Base-by-base conservation (phyloP, 176 grass and related monocot species). In the Thalia dealbata region DNA sequence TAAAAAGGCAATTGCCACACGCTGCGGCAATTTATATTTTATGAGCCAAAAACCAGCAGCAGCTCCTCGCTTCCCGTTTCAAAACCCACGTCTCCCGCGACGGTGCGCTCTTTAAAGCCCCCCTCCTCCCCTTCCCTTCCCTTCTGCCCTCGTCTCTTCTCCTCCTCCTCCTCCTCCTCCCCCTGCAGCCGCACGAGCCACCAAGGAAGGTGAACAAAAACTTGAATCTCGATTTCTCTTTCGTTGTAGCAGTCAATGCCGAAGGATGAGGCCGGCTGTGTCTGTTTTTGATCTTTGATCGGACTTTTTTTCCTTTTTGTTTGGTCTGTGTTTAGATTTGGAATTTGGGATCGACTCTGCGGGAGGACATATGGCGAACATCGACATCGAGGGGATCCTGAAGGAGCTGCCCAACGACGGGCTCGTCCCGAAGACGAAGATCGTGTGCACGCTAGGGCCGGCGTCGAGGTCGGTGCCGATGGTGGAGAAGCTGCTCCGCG, bases 401-500 rank as follows among this genome's bases (percentile, higher is more conserved):
- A 80, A 82, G 76, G 84, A 82, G 73, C 68, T 87, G 42, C 81
- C 81, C 10, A 51, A 2, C 72, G 83, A 78, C 46, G 69, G 2
- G 32, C 64, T 52, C 12, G 26, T 82, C 4, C 86, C 92, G 21
- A 91, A 88, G 79, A 96, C 92, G 66, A 96, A 96, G 76, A 90
- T 96, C 43, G 92, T 96, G 64, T 96, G 92, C 92, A 96, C 92
- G 62, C 88, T 96, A 43, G 92, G 92, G 41, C 92, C 92, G 75
- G 82, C 92, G 1, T 96, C 92, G 70, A 84, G 92, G 78, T 44
- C 86, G 26, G 92, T 96, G 50, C 73, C 83, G 74, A 91, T 96
- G 92, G 54, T 96, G 50, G 86, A 91, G 92, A 96, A 96, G 82
- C 78, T 96, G 76, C 92, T 96, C 67, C 82, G 79, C 76, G 92